A percentile compares a stretch with the other conserved stretches of the same genome.
These are phyloP conservation scores for Ammopiptanthus mongolicus DNA, from an alignment of 306 rosid species.

Conservation along the genomic window DNA sequence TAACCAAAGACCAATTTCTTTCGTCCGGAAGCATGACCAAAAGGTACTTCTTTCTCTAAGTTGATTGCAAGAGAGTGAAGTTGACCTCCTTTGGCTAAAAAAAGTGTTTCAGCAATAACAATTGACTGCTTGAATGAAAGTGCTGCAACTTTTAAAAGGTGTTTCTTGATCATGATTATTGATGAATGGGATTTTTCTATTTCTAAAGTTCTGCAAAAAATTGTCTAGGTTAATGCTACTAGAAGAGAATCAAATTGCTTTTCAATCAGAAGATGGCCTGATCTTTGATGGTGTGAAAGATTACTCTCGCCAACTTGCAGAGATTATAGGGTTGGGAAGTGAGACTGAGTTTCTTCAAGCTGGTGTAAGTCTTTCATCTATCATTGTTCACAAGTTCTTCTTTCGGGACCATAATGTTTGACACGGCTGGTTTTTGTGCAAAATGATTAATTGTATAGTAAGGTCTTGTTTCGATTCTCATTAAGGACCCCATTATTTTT, in stretches of 20 bases:
- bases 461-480: neutral
- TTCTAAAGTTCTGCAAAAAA: constrained; percentile 2
- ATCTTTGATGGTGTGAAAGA: constrained; percentile 71
- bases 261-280: constrained; percentile 74
- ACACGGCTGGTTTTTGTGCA: constrained; percentile 1
- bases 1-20: constrained; percentile 82
- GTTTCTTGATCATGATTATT: neutral
- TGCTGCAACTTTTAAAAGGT: neutral
- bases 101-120: neutral
- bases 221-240: constrained; percentile 69
- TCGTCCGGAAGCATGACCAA: constrained; percentile 93
- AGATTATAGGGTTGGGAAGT: constrained; percentile 73
- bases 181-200: neutral
- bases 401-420: constrained; percentile 14
- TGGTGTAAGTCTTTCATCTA: constrained; percentile 54
- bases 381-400: neutral
- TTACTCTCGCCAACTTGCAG: constrained; percentile 79
- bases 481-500: neutral
- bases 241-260: constrained; percentile 88
- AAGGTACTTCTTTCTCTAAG: constrained; percentile 42
- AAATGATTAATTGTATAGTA: neutral
- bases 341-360: constrained; percentile 70
- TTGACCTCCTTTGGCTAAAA: neutral
- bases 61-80: neutral
- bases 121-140: neutral